Evolutionary conservation across 2,329 filamentous ascomycete genomes (phyloP), one percentile per base, ranked within the genome.

Genomic region (Talaromyces pinophilus): DNA sequence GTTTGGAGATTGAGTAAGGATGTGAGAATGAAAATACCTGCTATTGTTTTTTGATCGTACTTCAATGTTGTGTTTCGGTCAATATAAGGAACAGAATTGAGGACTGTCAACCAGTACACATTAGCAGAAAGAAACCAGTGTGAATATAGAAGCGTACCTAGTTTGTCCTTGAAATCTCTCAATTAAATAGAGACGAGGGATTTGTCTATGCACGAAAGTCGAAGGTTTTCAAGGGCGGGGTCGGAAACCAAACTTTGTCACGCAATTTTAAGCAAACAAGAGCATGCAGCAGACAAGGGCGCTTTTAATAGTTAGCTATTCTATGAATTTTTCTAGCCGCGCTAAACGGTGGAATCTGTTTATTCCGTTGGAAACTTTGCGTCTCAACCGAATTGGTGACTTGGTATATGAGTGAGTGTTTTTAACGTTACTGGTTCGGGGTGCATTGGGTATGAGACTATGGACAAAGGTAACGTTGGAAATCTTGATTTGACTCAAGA

Each of bases 1-100:
- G 15, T 7, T 33, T 33, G 28, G 50, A 54, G 15, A 25, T 38
- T 22, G 54, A 54, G 50, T 19, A 13, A 35, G 17, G 30, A 52
- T 55, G 28, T 55, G 17, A 35, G 52, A 55, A 57, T 38, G 33
- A 22, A 57, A 57, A 38, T 57, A 57, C 54, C 54, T 57, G 54
- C 2, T 54, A 28, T 54, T 8, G 1, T 30, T 30, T n/a, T 52
- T 30, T 17, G 7, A n/a, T n/a, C 46, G 28, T 6, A 30, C 15
- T 52, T 13, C 35, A 30, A 30, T 30, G 35, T 19, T 48, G 5
- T 48, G 3, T 48, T 22, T 22, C n/a, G n/a, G 44, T 48, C 19
- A 8, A 35, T 35, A 19, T 50, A 13, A 50, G 11, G 22, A 50
- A 15, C 5, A 28, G 22, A 13, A 50, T 17, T 15, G 25, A 33